phyloP scores from a whole-genome alignment of 1,139 yeast genomes.

The Magnusiomyces ingens region DNA sequence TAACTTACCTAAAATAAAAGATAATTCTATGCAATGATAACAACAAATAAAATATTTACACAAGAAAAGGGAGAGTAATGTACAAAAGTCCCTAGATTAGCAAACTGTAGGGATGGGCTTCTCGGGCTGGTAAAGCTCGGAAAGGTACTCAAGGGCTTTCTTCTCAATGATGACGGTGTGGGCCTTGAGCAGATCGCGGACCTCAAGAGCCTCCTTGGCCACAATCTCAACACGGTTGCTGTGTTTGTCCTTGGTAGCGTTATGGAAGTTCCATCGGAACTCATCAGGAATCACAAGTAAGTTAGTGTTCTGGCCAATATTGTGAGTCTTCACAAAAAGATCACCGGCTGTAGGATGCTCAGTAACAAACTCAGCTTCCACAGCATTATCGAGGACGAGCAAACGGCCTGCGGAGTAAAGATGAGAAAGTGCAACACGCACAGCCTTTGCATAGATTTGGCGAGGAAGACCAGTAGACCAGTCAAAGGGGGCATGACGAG shows the following conservation, averaged over 20 bases:
- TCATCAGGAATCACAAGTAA: slow-evolving; percentile 61
- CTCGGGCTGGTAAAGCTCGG: slow-evolving; percentile 19
- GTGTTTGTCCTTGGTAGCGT: slow-evolving; percentile 43
- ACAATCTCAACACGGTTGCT: slow-evolving; percentile 56
- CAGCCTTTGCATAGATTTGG: slow-evolving; percentile 67
- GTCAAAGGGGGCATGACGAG: slow-evolving; percentile 82
- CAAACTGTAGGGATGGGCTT: slow-evolving; percentile 14
- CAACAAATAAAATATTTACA: neutral
- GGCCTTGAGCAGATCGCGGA: slow-evolving; percentile 78
- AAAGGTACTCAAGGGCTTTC: slow-evolving; percentile 54
- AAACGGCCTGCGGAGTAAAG: slow-evolving; percentile 71
- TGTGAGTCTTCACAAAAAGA: slow-evolving; percentile 41
- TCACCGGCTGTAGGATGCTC: slow-evolving; percentile 46
- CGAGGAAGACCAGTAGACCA: slow-evolving; percentile 76
- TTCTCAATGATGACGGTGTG: slow-evolving; percentile 69
- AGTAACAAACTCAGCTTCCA: slow-evolving; percentile 43
- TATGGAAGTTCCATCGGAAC: slow-evolving; percentile 46
- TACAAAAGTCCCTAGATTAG: slow-evolving; percentile 1
- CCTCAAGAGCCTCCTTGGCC: slow-evolving; percentile 73
- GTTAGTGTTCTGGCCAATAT: slow-evolving; percentile 43
- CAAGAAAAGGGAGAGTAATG: neutral
- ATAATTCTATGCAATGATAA: neutral
- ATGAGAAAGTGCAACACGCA: slow-evolving; percentile 73
- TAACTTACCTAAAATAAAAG: neutral
- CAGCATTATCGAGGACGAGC: slow-evolving; percentile 54